These are phyloP conservation scores for Cordyceps cicadae DNA, from an alignment of 2,329 filamentous ascomycete genomes.

Conservation along the genomic window DNA sequence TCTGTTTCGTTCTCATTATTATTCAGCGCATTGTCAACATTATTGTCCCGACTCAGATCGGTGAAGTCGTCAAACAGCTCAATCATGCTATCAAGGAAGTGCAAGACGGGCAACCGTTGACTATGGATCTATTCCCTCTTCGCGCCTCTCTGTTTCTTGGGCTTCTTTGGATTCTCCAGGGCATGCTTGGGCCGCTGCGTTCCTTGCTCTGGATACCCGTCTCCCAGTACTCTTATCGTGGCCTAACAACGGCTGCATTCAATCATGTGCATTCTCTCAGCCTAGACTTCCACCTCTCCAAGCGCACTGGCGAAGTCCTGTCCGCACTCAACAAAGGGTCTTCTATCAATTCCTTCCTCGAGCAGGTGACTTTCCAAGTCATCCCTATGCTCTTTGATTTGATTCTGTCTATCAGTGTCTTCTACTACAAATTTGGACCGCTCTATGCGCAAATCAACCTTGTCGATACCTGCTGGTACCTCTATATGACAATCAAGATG, in stretches of 20 bases:
- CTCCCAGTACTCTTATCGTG: conserved; percentile 91
- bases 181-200: conserved; percentile 72
- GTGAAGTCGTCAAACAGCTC: conserved; percentile 68
- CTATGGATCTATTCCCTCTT: conserved; percentile 27
- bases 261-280: conserved; percentile 95
- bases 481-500: conserved; percentile 94
- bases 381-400: conserved; percentile 92
- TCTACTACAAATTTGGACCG: conserved; percentile 53
- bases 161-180: conserved; percentile 76
- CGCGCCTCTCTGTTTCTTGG: conserved; percentile 36
- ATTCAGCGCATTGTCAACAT: conserved; percentile 79
- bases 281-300: conserved; percentile 91
- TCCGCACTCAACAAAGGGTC: conserved; percentile 94
- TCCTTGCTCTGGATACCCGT: conserved; percentile 92
- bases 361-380: conserved; percentile 93
- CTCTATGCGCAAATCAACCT: conserved; percentile 86
- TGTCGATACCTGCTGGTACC: conserved; percentile 89
- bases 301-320: conserved; percentile 91
- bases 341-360: conserved; percentile 91
- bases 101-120: conserved; percentile 27
- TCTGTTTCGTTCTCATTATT: conserved; percentile 75
- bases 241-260: conserved; percentile 88
- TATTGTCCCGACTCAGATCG: conserved; percentile 74
- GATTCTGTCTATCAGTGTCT: conserved; percentile 68
- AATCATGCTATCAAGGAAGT: conserved; percentile 44